These are phyloP conservation scores for Ophiostoma tasmaniense DNA, from an alignment of 2,329 filamentous ascomycete species.

Conservation along the genomic window DNA sequence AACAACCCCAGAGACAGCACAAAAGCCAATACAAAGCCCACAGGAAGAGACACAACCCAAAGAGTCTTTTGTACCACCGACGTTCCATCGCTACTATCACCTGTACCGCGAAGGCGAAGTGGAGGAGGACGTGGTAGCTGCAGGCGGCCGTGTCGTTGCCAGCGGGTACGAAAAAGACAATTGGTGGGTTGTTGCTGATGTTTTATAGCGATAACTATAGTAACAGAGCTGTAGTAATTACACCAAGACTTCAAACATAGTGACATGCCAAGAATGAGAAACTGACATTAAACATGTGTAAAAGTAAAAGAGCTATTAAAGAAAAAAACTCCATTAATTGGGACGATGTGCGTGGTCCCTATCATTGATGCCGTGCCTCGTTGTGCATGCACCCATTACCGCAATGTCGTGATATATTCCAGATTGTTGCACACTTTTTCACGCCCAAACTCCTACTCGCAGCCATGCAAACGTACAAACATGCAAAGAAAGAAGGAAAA, in stretches of 20 bases:
- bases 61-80: conserved; percentile 35
- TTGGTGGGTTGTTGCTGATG: conserved; percentile 74
- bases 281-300: not conserved
- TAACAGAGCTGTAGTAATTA: too few relatives aligned
- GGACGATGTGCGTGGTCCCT: not conserved
- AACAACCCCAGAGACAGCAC: not conserved
- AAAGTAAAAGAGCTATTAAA: not conserved
- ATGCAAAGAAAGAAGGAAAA: not conserved
- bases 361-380: not conserved
- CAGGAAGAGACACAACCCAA: not conserved
- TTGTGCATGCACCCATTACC: not conserved
- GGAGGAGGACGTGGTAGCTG: conserved; percentile 65
- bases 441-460: not conserved
- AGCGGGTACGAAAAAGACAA: conserved; percentile 95
- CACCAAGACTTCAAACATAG: too few relatives aligned
- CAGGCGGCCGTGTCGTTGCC: conserved; percentile 67
- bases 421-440: not conserved
- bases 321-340: not conserved
- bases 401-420: not conserved
- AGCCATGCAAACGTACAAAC: conserved; percentile 1
- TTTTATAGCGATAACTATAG: not conserved
- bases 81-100: conserved; percentile 89
- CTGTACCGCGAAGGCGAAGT: conserved; percentile 81
- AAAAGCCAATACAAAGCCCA: not conserved
- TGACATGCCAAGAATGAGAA: not conserved